phyloP scores from a whole-genome alignment of 164 flowering plant species.

The Umbellularia californica region DNA sequence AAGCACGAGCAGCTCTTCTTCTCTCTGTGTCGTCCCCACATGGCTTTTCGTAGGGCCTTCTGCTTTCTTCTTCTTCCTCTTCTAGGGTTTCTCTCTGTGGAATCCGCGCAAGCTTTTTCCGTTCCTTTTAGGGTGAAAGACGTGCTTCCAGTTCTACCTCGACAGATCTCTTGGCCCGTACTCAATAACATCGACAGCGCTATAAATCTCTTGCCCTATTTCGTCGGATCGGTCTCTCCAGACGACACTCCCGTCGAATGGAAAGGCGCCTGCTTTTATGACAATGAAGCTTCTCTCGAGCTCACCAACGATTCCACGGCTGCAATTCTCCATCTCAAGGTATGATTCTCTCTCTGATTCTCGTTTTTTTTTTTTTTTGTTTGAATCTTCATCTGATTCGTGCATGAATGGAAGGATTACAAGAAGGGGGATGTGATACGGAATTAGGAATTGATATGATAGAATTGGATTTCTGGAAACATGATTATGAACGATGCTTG shows the following conservation, averaged over 20 bases:
- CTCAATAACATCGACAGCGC: conserved; percentile 79
- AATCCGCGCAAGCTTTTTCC: conserved; percentile 45
- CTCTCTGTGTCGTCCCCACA: too few relatives aligned
- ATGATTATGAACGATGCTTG: too few relatives aligned
- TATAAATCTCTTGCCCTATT: conserved; percentile 78
- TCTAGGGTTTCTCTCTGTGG: neutral
- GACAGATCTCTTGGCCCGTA: conserved; percentile 89
- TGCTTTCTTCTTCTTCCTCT: neutral
- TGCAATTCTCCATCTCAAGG: conserved; percentile 70
- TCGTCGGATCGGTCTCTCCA: conserved; percentile 79
- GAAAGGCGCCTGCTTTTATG: conserved; percentile 91
- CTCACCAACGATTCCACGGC: conserved; percentile 57
- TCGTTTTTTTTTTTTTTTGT: neutral
- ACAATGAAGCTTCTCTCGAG: conserved; percentile 66
- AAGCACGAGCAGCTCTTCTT: too few relatives aligned
- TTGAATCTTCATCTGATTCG: neutral
- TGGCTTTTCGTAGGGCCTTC: neutral
- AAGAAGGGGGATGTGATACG: too few relatives aligned
- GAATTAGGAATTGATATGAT: too few relatives aligned
- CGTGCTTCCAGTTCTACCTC: conserved; percentile 85
- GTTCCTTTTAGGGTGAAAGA: conserved; percentile 75
- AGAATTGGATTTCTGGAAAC: too few relatives aligned
- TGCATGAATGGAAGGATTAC: too few relatives aligned
- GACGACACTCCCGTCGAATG: conserved; percentile 44
- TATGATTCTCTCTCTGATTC: conserved; percentile 7